Evolutionary conservation across 805 yeast genomes (phyloP), one percentile per base, ranked within the genome.

Genomic region (Candida vartiovaarae): DNA sequence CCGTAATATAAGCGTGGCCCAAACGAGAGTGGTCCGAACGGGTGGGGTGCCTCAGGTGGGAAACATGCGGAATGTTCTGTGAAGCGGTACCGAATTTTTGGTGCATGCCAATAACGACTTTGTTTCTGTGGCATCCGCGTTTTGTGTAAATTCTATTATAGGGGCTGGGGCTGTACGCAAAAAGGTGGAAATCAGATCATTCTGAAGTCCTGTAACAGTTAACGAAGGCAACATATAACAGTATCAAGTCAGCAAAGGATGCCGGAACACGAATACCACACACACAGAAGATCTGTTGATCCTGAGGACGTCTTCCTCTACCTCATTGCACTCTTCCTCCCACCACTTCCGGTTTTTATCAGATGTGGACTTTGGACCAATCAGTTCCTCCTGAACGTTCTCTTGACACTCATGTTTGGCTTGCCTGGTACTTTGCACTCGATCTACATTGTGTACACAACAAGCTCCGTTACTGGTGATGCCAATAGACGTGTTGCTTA

Each of bases 391-490:
- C 56, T 85, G 56, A 83, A 84, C 65, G 64, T 83, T 39, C 55
- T 85, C 36, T 72, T 86, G 56, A 80, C 90, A 24, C 61, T 79
- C 49, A 70, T 86, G 46, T 93, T 90, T 34, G 84, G 80, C 64
- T 65, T 85, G 50, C 95, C 95, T 3, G 95, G 86, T 46, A 72
- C 80, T 41, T 58, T 82, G 11, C 87, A 82, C 54, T 81, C 87
- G 5, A 64, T 81, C 40, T 81, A 75, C 55, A 67, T 81, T 38
- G 71, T 76, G 39, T 55, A 54, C 39, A 41, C 47, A 11, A 54
- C 57, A 4, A 50, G 55, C 34, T 51, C 51, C 1, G 31, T 50
- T 8, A 53, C 57, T 5, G 55, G 55, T 3, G 32, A 41, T 4
- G 49, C 41, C 25, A 48, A 42, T 23, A 50, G 53, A 45, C 45